phyloP scores from a whole-genome alignment of 768 basidiomycete species.

The Suillus ampliporus region DNA sequence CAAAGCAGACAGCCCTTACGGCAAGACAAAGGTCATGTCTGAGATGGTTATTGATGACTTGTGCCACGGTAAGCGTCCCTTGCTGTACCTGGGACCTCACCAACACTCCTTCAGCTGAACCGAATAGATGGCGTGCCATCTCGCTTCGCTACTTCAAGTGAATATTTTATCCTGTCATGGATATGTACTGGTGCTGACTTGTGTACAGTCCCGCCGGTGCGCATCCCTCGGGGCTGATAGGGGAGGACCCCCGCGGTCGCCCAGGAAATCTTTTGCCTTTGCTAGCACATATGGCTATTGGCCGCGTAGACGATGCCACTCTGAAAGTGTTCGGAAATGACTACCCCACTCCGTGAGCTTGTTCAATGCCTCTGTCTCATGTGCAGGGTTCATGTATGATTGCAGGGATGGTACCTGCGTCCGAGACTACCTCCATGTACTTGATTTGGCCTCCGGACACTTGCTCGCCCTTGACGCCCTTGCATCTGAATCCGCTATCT shows the following conservation, averaged over 20 bases:
- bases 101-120: constrained; percentile 56
- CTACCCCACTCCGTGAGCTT: constrained; percentile 86
- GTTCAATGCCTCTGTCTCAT: neutral
- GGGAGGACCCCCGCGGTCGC: constrained; percentile 95
- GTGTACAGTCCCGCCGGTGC: constrained; percentile 89
- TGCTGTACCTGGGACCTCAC: constrained; percentile 16
- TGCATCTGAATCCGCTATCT: constrained; percentile 57
- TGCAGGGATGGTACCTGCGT: constrained; percentile 94
- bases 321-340: constrained; percentile 94
- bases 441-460: constrained; percentile 96
- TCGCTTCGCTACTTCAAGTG: constrained; percentile 98
- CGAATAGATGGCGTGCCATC: constrained; percentile 75
- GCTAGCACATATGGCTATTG: constrained; percentile 93
- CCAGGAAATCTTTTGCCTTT: constrained; percentile 95
- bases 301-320: constrained; percentile 72
- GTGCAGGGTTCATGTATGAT: constrained; percentile 10
- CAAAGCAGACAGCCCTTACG: constrained; percentile 91
- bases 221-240: constrained; percentile 92
- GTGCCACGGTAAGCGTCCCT: constrained; percentile 63
- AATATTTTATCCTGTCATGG: constrained; percentile 27
- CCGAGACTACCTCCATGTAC: constrained; percentile 92
- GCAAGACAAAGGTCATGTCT: constrained; percentile 94
- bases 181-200: neutral
- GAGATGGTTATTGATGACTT: constrained; percentile 91
- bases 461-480: constrained; percentile 89